A percentile compares a stretch with the other conserved stretches of the same genome.
Evolutionary conservation across 495 filamentous ascomycete species (phyloP).

Genomic region (Hyaloscypha bicolor): DNA sequence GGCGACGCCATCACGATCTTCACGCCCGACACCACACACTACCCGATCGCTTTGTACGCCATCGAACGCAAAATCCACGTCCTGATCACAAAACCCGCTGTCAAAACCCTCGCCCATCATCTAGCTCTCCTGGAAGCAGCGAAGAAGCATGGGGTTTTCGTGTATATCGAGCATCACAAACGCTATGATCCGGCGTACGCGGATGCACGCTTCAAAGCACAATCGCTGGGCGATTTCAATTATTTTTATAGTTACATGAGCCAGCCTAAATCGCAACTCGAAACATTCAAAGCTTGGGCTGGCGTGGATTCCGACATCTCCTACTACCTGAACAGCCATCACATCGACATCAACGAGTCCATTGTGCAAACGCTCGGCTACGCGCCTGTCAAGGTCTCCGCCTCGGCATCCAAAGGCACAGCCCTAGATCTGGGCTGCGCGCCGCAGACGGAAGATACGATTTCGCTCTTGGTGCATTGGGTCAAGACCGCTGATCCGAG

Average conservation of each 20-base stretch:
- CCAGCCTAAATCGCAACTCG: conserved; percentile 88
- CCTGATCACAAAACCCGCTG: conserved; percentile 93
- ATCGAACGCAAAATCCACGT: conserved; percentile 87
- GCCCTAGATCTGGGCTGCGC: conserved; percentile 70
- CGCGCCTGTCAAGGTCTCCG: conserved; percentile 76
- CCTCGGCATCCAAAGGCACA: conserved; percentile 68
- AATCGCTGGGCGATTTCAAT: conserved; percentile 85
- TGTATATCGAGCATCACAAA: conserved; percentile 97
- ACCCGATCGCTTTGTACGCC: conserved; percentile 91
- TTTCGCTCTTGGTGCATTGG: conserved; percentile 88
- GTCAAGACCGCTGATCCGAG: conserved; percentile 64
- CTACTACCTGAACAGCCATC: conserved; percentile 94
- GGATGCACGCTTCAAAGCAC: conserved; percentile 77
- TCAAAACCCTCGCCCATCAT: conserved; percentile 80
- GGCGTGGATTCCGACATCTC: conserved; percentile 89
- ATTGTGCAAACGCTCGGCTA: conserved; percentile 77
- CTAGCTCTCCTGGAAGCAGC: conserved; percentile 70
- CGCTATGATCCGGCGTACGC: conserved; percentile 91
- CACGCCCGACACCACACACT: conserved; percentile 93
- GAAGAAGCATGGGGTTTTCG: conserved; percentile 77
- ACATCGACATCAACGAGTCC: conserved; percentile 85
- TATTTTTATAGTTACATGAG: conserved; percentile 98
- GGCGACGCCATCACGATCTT: conserved; percentile 96
- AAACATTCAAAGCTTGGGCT: conserved; percentile 97
- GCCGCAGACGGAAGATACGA: conserved; percentile 85